Evolutionary conservation across 2,329 filamentous ascomycete genomes (phyloP).

Genomic region (Fusarium euwallaceae): DNA sequence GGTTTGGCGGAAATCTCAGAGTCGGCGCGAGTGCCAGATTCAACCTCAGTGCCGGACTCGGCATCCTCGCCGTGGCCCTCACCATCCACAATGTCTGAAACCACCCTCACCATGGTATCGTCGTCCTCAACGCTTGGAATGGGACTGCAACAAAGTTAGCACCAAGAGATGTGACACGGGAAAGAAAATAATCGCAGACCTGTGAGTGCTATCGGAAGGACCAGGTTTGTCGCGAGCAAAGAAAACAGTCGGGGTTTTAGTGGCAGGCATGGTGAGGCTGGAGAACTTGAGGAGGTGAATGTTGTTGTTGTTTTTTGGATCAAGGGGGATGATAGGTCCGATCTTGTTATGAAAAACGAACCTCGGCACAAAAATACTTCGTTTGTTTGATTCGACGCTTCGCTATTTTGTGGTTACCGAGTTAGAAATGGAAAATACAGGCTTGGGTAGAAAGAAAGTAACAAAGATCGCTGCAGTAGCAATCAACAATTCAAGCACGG

Average conservation of each 20-base stretch:
- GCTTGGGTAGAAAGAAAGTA: background rate
- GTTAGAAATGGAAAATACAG: background rate
- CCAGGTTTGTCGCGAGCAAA: slow-evolving; percentile 36
- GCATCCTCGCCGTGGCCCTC: slow-evolving; percentile 14
- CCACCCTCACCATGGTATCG: background rate
- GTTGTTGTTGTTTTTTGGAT: no score
- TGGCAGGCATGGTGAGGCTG: slow-evolving; percentile 27
- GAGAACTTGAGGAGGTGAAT: background rate
- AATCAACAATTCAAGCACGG: no score
- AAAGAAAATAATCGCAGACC: slow-evolving; percentile 8
- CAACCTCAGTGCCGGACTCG: background rate
- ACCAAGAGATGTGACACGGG: rapidly evolving
- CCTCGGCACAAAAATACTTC: background rate
- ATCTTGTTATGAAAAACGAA: no score
- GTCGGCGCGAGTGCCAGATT: background rate
- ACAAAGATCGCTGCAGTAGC: background rate
- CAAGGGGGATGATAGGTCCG: background rate
- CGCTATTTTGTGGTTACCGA: background rate
- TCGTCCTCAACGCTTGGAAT: slow-evolving; percentile 26
- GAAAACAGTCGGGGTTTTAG: slow-evolving; percentile 34
- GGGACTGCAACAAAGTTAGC: slow-evolving; percentile 21
- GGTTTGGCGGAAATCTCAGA: background rate
- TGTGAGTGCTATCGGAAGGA: slow-evolving; percentile 17
- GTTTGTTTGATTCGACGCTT: background rate
- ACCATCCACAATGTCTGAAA: slow-evolving; percentile 25